phyloP scores from a whole-genome alignment of 2,329 filamentous ascomycete species.

The Fusarium domesticum region DNA sequence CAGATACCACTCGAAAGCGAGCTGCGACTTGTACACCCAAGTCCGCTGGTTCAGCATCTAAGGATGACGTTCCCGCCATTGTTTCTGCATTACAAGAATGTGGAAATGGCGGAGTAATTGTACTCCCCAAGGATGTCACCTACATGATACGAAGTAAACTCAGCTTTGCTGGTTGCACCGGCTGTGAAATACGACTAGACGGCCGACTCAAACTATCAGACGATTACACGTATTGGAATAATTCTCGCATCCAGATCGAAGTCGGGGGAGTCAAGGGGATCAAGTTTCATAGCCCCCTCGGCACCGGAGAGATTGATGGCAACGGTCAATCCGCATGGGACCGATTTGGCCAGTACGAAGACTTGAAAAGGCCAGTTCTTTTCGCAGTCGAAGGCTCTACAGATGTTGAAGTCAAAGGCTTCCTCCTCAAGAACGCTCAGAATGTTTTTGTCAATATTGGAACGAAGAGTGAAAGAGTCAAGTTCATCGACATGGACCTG shows the following conservation, averaged over 20 bases:
- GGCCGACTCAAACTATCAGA: neutral
- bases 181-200: neutral
- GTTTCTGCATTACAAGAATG: neutral
- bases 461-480: neutral
- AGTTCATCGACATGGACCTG: neutral
- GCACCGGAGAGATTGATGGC: neutral
- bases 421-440: neutral
- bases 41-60: neutral
- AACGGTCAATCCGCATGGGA: conserved; percentile 1
- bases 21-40: neutral
- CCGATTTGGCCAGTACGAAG: neutral
- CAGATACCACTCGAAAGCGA: neutral
- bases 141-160: neutral
- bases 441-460: neutral
- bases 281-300: neutral
- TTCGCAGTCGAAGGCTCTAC: neutral
- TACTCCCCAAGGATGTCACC: neutral
- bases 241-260: neutral
- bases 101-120: neutral
- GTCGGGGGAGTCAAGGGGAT: neutral
- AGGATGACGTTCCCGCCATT: conserved; percentile 1
- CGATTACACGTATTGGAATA: neutral
- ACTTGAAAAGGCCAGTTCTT: neutral
- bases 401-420: neutral
- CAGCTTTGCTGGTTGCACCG: neutral